Evolutionary conservation across 306 rosid species (phyloP), one percentile per base, ranked within the genome.

Genomic region (Malus orientalis): DNA sequence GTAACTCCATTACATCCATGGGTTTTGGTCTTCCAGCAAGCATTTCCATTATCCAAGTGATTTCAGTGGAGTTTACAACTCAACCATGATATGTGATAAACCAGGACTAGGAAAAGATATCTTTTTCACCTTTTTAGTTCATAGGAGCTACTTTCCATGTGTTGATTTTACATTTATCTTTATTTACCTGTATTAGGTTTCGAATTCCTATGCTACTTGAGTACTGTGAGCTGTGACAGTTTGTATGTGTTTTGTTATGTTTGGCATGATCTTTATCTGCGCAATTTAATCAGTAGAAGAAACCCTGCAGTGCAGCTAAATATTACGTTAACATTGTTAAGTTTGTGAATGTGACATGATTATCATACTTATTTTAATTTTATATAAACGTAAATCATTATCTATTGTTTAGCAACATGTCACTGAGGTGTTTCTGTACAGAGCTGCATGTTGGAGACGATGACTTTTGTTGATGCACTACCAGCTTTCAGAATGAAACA

Each of bases 401-500:
- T 69, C 38, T 72, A 75, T 72, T 76, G 60, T 76, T 69, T 76
- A 78, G 38, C 60, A 63, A 57, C 71, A 70, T 49, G 49, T 69
- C 33, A 72, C 82, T 67, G 5, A 30, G 60, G 62, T 11, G 59
- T 61, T 79, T 75, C 36, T 84, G 51, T 63, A 33, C 81, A 95
- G 98, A 92, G 80, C 30, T 74, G 83, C 72, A 80, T 95, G 86
- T 77, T 95, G 88, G 96, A 85, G 57, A 92, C 98, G 18, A 92
- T 92, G 96, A 84, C 98, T n/a, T 90, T 89, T 80, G 72, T 82
- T 63, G 96, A 95, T 19, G 90, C 98, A 4, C 82, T 92, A 76
- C 98, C 97, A 62, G 91, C 92, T 78, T 88, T 92, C 85, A 88
- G 91, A 83, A 83, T 80, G 80, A 95, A 89, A 80, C 97, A 95